Evolutionary conservation across 75 land plant genomes (phyloP).

Genomic region (Azolla pinnata): DNA sequence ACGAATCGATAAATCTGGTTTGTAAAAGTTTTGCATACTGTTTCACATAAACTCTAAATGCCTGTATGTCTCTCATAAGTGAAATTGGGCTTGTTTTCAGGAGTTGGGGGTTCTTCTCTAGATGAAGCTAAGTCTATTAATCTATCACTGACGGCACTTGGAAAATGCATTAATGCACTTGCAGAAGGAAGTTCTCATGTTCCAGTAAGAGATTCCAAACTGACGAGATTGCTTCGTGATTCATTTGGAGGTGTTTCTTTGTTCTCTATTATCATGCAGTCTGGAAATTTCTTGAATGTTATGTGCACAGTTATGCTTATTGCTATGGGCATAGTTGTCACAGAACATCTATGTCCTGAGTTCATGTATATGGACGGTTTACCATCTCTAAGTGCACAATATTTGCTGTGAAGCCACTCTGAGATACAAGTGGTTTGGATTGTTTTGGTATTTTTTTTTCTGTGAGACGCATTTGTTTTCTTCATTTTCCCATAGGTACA

Average conservation of each 20-base stretch:
- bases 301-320: no score
- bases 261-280: neutral
- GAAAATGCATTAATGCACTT: conserved; percentile 80
- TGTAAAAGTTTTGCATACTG: neutral
- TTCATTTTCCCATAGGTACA: no score
- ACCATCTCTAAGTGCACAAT: neutral
- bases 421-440: no score
- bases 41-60: neutral
- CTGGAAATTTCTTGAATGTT: neutral
- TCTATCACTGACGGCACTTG: conserved; percentile 73
- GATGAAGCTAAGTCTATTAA: conserved; percentile 82
- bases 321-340: no score
- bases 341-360: no score
- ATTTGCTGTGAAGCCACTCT: neutral
- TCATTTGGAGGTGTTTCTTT: conserved; percentile 62
- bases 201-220: conserved; percentile 66
- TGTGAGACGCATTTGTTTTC: no score
- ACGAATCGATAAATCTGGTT: conserved; percentile 85
- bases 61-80: neutral
- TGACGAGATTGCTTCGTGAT: conserved; percentile 77
- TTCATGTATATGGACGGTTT: neutral
- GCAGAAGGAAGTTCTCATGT: conserved; percentile 74
- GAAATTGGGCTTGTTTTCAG: conserved; percentile 36
- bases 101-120: conserved; percentile 63
- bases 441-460: no score